These are phyloP conservation scores for Kazachstania kunashirensis DNA, from an alignment of 805 yeast species.

Conservation along the genomic window DNA sequence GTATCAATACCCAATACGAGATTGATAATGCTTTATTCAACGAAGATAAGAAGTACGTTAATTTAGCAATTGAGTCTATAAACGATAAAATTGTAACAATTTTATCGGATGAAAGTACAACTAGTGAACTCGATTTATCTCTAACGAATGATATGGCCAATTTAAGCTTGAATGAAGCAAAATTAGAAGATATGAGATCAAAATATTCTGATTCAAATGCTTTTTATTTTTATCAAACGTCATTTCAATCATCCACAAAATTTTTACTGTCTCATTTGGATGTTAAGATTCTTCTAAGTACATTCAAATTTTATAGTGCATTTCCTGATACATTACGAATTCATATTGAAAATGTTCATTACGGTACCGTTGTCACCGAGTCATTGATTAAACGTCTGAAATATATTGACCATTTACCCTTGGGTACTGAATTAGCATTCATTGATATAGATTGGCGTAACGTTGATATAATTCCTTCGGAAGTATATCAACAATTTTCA, in stretches of 20 bases:
- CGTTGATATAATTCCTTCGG: slow-evolving; percentile 33
- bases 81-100: slow-evolving; percentile 36
- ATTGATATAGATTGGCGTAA: slow-evolving; percentile 77
- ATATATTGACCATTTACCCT: slow-evolving; percentile 71
- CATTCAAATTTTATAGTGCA: slow-evolving; percentile 50
- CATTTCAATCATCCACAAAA: slow-evolving; percentile 54
- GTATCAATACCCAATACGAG: slow-evolving; percentile 41
- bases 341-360: slow-evolving; percentile 58
- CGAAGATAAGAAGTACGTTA: slow-evolving; percentile 47
- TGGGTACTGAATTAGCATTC: slow-evolving; percentile 75
- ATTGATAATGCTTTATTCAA: slow-evolving; percentile 52
- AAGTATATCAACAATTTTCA: slow-evolving; percentile 38
- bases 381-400: slow-evolving; percentile 53
- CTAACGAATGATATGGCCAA: slow-evolving; percentile 9
- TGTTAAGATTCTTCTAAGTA: slow-evolving; percentile 54
- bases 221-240: slow-evolving; percentile 70
- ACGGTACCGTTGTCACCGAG: slow-evolving; percentile 54
- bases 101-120: slow-evolving; percentile 15
- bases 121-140: slow-evolving; percentile 4
- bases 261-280: slow-evolving; percentile 74
- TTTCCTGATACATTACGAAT: slow-evolving; percentile 61
- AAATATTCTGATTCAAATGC: slow-evolving; percentile 35
- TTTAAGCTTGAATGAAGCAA: background rate
- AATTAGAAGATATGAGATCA: slow-evolving; percentile 2
- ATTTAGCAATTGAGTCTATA: slow-evolving; percentile 48